Conservation (phyloP, 768 basidiomycete species). For the Calocera cornea region DNA sequence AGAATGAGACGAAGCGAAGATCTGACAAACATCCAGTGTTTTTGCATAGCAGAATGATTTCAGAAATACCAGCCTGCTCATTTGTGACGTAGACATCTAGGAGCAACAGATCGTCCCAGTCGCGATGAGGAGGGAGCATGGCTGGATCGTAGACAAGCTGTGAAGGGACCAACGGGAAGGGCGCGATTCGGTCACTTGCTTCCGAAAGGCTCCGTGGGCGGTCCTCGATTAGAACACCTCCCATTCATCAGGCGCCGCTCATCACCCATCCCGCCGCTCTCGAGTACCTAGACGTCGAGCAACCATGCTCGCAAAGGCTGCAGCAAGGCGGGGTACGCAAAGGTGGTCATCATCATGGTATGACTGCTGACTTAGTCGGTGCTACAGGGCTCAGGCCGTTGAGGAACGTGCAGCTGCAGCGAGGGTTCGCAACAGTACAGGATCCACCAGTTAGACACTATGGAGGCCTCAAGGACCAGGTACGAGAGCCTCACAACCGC, state of each 20-base stretch:
- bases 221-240: not conserved
- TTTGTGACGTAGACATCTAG: too few species aligned
- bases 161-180: too few species aligned
- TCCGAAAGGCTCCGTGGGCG: not conserved
- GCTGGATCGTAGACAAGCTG: too few species aligned
- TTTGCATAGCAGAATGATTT: too few species aligned
- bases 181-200: not conserved
- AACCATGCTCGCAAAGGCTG: conserved; percentile 1
- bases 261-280: not conserved
- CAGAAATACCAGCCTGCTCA: too few species aligned
- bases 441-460: conserved; percentile 83
- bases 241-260: not conserved
- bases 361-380: not conserved
- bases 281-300: not conserved
- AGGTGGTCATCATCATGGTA: not conserved
- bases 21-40: too few species aligned
- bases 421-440: conserved; percentile 51
- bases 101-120: not conserved
- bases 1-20: too few species aligned
- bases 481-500: conserved; percentile 15
- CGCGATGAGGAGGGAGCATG: too few species aligned
- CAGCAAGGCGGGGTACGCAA: not conserved
- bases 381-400: not conserved
- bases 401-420: not conserved
- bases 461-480: conserved; percentile 85